Conservation (phyloP, 768 basidiomycete genomes). For the Melanogaster broomeanus region DNA sequence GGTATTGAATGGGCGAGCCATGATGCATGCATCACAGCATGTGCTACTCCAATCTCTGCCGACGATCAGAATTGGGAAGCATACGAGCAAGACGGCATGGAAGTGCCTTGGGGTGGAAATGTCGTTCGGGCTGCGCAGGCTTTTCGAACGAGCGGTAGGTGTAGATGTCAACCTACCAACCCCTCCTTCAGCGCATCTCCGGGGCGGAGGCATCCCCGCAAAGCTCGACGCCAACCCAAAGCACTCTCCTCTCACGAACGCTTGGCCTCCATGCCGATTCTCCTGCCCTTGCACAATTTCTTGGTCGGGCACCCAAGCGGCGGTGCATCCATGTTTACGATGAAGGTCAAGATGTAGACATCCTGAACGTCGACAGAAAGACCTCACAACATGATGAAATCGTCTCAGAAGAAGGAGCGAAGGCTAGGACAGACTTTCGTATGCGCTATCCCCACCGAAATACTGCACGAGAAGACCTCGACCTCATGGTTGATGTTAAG, state of each 20-base stretch:
- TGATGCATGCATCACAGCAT: conserved; percentile 50
- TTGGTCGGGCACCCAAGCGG: conserved; percentile 44
- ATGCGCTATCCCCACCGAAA: conserved; percentile 45
- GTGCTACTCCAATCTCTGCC: conserved; percentile 38
- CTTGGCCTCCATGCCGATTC: conserved; percentile 54
- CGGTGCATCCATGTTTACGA: conserved; percentile 41
- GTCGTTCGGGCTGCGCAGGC: conserved; percentile 46
- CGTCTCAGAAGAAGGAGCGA: not conserved
- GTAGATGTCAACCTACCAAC: conserved; percentile 24
- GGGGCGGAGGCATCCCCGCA: conserved; percentile 4
- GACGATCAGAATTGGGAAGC: conserved; percentile 36
- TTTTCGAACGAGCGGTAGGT: conserved; percentile 55
- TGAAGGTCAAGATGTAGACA: conserved; percentile 36
- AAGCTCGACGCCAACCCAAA: conserved; percentile 18
- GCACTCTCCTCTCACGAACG: conserved; percentile 46
- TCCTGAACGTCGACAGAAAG: conserved; percentile 22
- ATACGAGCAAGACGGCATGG: conserved; percentile 41
- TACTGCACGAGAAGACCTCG: conserved; percentile 39
- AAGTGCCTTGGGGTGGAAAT: conserved; percentile 32
- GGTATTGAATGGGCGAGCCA: conserved; percentile 50
- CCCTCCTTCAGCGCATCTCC: not conserved
- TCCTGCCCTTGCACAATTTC: conserved; percentile 51
- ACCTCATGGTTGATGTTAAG: conserved; percentile 23
- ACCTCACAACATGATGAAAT: not conserved
- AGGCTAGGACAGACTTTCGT: conserved; percentile 27